A percentile compares a stretch with the other conserved stretches of the same genome.
Evolutionary conservation across 192 early-diverging fungal genomes (phyloP).

Genomic region (Coemansia sp.): DNA sequence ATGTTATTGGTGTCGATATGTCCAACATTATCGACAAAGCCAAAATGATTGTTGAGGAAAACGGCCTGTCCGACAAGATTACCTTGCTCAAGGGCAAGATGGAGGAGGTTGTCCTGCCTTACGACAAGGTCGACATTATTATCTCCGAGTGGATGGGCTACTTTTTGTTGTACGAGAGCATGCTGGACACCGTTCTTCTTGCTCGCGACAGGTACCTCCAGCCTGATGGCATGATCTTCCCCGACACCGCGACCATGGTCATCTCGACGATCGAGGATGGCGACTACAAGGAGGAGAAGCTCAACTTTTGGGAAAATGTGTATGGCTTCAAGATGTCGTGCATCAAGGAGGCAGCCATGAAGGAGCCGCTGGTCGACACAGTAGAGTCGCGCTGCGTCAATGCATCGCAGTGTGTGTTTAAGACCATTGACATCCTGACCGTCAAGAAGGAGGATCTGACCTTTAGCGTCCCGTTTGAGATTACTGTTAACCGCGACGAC

Average conservation of each 20-base stretch:
- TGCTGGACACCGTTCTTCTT: constrained; percentile 98
- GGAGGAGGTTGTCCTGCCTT: constrained; percentile 93
- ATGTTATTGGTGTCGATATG: constrained; percentile 96
- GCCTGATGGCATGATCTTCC: constrained; percentile 90
- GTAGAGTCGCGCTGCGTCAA: constrained; percentile 84
- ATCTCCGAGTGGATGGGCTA: constrained; percentile 99
- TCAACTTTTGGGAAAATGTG: constrained; percentile 92
- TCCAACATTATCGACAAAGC: constrained; percentile 97
- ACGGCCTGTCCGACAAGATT: constrained; percentile 84
- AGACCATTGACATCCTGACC: constrained; percentile 70
- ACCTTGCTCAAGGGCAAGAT: constrained; percentile 94
- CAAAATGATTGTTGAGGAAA: constrained; percentile 88
- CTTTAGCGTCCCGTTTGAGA: constrained; percentile 80
- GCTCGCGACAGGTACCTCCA: constrained; percentile 90
- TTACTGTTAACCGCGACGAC: constrained; percentile 75
- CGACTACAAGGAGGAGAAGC: constrained; percentile 89
- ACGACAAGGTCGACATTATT: constrained; percentile 96
- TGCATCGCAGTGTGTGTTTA: constrained; percentile 74
- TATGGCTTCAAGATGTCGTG: constrained; percentile 96
- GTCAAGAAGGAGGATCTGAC: constrained; percentile 85
- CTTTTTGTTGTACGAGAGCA: constrained; percentile 96
- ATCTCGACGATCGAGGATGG: constrained; percentile 91
- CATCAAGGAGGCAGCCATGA: constrained; percentile 83
- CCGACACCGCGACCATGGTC: constrained; percentile 82
- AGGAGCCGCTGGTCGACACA: constrained; percentile 94